A percentile compares a stretch with the other conserved stretches of the same genome.
These are phyloP conservation scores for Pseudozyma sp. DNA, from an alignment of 1,284 basidiomycete species.

Conservation along the genomic window DNA sequence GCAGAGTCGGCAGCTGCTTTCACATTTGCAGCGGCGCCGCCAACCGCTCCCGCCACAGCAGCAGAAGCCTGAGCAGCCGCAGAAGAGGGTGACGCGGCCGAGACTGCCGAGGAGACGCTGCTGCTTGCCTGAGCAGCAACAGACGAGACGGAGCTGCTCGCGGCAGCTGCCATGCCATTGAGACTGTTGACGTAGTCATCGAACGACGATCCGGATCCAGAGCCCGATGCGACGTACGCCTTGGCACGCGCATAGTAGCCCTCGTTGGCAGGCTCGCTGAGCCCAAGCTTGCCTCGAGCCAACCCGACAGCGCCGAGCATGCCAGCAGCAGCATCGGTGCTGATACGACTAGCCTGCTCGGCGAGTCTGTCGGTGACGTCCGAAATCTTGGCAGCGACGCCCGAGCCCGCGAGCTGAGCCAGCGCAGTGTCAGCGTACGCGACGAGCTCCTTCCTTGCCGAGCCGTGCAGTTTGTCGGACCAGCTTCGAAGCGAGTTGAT, in stretches of 20 bases:
- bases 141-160: slow-evolving; percentile 19
- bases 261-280: slow-evolving; percentile 23
- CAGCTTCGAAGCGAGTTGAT: slow-evolving; percentile 25
- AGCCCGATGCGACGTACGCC: slow-evolving; percentile 27
- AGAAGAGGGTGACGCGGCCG: slow-evolving; percentile 12
- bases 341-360: slow-evolving; percentile 46
- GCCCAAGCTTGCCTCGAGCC: slow-evolving; percentile 44
- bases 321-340: slow-evolving; percentile 46
- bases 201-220: slow-evolving; percentile 35
- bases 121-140: slow-evolving; percentile 25
- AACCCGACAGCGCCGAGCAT: slow-evolving; percentile 47
- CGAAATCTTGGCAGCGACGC: slow-evolving; percentile 39
- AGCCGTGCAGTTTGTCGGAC: slow-evolving; percentile 46
- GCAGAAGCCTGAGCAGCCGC: slow-evolving; percentile 16
- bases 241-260: slow-evolving; percentile 47
- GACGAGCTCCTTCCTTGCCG: slow-evolving; percentile 49
- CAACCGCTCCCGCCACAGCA: slow-evolving; percentile 12
- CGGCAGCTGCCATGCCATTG: slow-evolving; percentile 17
- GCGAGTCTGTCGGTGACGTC: slow-evolving; percentile 48
- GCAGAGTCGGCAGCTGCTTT: slow-evolving; percentile 17
- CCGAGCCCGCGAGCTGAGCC: slow-evolving; percentile 48
- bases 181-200: slow-evolving; percentile 34
- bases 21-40: slow-evolving; percentile 18
- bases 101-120: slow-evolving; percentile 29
- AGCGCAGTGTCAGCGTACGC: slow-evolving; percentile 38